Evolutionary conservation across 208 protist species (phyloP), one percentile per base, ranked within the genome.

Genomic region (Trichomonas vaginalis): DNA sequence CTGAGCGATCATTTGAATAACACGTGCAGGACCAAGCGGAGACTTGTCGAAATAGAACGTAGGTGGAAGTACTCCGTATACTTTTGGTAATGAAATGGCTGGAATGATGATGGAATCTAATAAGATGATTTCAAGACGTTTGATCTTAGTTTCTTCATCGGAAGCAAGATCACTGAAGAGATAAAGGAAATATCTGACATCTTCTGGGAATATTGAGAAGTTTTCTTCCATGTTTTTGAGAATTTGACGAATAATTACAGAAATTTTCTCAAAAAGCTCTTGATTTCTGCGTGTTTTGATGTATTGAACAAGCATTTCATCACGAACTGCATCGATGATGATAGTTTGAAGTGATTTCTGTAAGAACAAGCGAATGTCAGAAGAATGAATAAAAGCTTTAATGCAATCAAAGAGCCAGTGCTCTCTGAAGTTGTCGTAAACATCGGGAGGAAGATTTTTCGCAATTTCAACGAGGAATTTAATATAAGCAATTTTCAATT

Each of bases 361-460:
- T 15, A 90, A 12, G 23, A 48, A 90, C 35, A 45, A 17, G 10
- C 10, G 35, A n/a, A 90, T 37, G 9, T 21, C 40, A 21, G 82
- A 90, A 48, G 40, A 21, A 9, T 39, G 12, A 48, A 90, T 37
- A 48, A 48, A 90, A 17, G 27, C 14, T n/a, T 90, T 90, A 90
- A 90, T 90, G 23, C 82, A 48, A 21, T 90, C 82, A 90, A 90
- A 90, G n/a, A 90, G 82, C 82, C 82, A 90, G 32, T 90, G 82
- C 2, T 48, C 42, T 39, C 82, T 27, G 42, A 90, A 90, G n/a
- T 17, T 48, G 8, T 37, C 15, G 8, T 12, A 37, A 10, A 12
- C 42, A 3, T 23, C 8, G 12, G 10, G 14, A n/a, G 37, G 82
- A 48, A 90, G 35, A n/a, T 90, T 46, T 3, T 90, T 37, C 0